Base-by-base conservation (phyloP, 805 yeast genomes). In the Metschnikowia sp. region DNA sequence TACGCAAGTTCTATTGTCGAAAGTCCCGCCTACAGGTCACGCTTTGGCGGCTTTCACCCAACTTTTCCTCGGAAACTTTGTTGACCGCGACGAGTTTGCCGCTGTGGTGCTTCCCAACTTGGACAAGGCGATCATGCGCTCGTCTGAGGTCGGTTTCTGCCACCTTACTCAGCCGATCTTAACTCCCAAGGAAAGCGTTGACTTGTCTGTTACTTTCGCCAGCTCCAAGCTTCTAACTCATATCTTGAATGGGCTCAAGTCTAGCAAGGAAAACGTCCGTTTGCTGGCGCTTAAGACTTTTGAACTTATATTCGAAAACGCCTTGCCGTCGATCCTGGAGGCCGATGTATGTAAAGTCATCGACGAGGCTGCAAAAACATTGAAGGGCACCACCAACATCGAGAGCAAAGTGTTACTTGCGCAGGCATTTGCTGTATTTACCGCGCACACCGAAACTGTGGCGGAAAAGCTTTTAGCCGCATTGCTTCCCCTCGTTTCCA, bases 111-210 rank as follows among this genome's bases (percentile, higher is more conserved):
- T 81, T 7, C 88, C 95, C 2, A 74, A 78, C 15, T 57, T 91
- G 41, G 91, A 87, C 57, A 88, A 86, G 60, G 78, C 91, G 1
- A 72, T 85, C 42, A 70, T 91, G 53, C 78, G 96, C 63, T 81
- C 95, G 2, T 84, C 96, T 0, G 97, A 89, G 59, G 64, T 71
- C 34, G 78, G 88, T 0, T 78, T 88, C 47, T 75, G 74, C n/a
- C 54, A 58, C 15, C 61, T 84, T n/a, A 61, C 86, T 2, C 78
- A 82, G 3, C 70, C 74, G 10, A 59, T 89, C 8, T 70, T 84
- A 39, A 40, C 52, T 15, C 45, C 58, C 10, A 37, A 43, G 8
- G 36, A 44, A 3, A 35, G 47, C 7, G 59, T 81, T 18, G 79
- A 79, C 47, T 52, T 78, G n/a, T 65, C 79, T 11, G 59, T 66